These are phyloP conservation scores for Actinomortierella ambigua DNA, from an alignment of 371 early-diverging fungal genomes.

Conservation along the genomic window DNA sequence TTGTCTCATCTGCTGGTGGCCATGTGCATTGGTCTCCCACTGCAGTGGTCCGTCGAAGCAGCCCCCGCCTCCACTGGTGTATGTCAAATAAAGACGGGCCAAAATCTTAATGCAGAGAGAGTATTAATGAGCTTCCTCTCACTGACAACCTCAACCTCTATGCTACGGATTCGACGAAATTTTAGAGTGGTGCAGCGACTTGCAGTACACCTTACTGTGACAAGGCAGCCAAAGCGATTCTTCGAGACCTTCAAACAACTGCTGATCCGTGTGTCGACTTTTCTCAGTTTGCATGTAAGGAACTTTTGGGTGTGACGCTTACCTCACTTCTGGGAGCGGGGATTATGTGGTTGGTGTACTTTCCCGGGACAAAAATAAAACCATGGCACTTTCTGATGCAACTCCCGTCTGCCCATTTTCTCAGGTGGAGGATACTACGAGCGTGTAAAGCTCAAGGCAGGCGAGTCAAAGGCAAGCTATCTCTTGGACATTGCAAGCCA, in stretches of 20 bases:
- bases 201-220: slow-evolving; percentile 20
- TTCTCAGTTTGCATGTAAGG: slow-evolving; percentile 25
- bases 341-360: background rate
- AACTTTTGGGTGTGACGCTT: too few species aligned
- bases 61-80: too few species aligned
- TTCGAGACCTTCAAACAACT: slow-evolving; percentile 14
- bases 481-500: slow-evolving; percentile 13
- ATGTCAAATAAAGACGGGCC: too few species aligned
- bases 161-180: too few species aligned
- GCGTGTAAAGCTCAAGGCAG: slow-evolving; percentile 17
- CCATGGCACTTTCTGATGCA: too few species aligned
- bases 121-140: too few species aligned
- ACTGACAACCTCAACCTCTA: too few species aligned
- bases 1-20: too few species aligned
- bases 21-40: too few species aligned
- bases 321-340: too few species aligned
- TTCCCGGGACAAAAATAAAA: background rate
- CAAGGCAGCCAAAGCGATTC: slow-evolving; percentile 15
- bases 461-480: slow-evolving; percentile 22
- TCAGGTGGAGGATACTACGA: slow-evolving; percentile 28
- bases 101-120: too few species aligned
- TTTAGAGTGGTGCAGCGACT: background rate
- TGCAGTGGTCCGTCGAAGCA: too few species aligned
- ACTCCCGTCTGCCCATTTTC: background rate
- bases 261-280: slow-evolving; percentile 33